Percentiles rank a stretch among this genome's conserved stretches.
Conservation (phyloP, 2,329 filamentous ascomycete species). For the Exophiala sp. region DNA sequence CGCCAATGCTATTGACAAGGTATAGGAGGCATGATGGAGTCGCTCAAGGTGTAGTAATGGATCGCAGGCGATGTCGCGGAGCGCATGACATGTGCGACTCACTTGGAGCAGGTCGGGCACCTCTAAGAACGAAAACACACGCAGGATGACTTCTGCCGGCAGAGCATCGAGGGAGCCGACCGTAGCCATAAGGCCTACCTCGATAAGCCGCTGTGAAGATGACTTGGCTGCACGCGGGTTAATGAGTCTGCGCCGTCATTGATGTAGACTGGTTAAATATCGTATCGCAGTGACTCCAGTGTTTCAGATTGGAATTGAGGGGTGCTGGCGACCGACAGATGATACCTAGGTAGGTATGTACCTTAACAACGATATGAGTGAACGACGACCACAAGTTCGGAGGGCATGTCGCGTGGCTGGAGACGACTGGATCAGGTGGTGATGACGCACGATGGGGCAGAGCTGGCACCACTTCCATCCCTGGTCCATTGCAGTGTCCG, state of each 20-base stretch:
- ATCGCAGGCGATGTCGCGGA: constrained; percentile 57
- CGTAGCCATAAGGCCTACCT: too few relatives aligned
- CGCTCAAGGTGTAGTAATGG: constrained; percentile 61
- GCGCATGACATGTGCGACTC: constrained; percentile 50
- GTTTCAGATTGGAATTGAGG: neutral
- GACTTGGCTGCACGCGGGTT: neutral
- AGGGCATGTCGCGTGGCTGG: neutral
- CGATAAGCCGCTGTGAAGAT: neutral
- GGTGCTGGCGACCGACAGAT: neutral
- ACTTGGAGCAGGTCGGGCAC: constrained; percentile 43
- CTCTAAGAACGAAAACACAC: constrained; percentile 42
- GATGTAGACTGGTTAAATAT: too few relatives aligned
- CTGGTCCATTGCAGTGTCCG: neutral
- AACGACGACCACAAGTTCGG: neutral
- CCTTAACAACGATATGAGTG: neutral
- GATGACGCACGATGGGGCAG: neutral
- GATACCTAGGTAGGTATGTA: too few relatives aligned
- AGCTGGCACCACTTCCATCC: neutral
- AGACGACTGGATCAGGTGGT: neutral
- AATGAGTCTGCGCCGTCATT: too few relatives aligned
- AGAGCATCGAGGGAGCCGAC: constrained; percentile 25
- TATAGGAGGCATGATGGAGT: constrained; percentile 51
- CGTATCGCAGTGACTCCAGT: neutral
- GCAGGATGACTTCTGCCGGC: constrained; percentile 43
- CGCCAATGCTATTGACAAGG: constrained; percentile 52